Percentiles rank a stretch among this genome's conserved stretches.
Evolutionary conservation across 768 basidiomycete genomes (phyloP).

Genomic region (Macrolepiota albuminosa): DNA sequence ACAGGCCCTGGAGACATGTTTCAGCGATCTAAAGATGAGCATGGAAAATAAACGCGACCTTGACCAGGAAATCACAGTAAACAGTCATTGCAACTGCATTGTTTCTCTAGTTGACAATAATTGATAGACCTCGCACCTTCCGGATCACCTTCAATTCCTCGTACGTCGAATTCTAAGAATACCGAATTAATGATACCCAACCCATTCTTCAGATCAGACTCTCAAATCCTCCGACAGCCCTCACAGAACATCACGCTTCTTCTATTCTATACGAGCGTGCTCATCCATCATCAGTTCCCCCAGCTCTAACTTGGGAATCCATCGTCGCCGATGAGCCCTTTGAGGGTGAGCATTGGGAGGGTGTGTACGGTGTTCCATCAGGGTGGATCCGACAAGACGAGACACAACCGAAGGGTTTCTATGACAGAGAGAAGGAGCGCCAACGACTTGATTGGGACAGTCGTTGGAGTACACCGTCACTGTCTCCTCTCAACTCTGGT

Average conservation of each 20-base stretch:
- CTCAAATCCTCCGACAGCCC: constrained; percentile 44
- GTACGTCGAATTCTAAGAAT: constrained; percentile 32
- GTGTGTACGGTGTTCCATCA: constrained; percentile 52
- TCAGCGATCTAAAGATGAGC: constrained; percentile 45
- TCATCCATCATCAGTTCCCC: constrained; percentile 37
- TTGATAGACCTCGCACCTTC: constrained; percentile 50
- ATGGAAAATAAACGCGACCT: constrained; percentile 49
- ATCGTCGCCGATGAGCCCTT: constrained; percentile 81
- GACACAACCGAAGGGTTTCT: constrained; percentile 28
- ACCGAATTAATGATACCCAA: neutral
- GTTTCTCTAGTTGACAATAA: neutral
- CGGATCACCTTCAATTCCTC: constrained; percentile 70
- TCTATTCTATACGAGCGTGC: constrained; percentile 41
- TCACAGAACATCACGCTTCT: constrained; percentile 51
- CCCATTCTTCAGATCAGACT: constrained; percentile 43
- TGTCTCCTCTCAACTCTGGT: constrained; percentile 61
- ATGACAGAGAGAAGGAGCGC: constrained; percentile 18
- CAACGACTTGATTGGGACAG: constrained; percentile 30
- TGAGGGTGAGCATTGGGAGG: constrained; percentile 84
- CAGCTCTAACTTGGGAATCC: constrained; percentile 65
- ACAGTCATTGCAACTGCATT: neutral
- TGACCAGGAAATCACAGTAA: constrained; percentile 63
- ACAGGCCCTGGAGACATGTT: constrained; percentile 53
- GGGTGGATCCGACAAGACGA: constrained; percentile 32
- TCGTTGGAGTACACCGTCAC: constrained; percentile 59